Evolutionary conservation across 768 basidiomycete species (phyloP), one percentile per base, ranked within the genome.

Genomic region (Chiua virens): DNA sequence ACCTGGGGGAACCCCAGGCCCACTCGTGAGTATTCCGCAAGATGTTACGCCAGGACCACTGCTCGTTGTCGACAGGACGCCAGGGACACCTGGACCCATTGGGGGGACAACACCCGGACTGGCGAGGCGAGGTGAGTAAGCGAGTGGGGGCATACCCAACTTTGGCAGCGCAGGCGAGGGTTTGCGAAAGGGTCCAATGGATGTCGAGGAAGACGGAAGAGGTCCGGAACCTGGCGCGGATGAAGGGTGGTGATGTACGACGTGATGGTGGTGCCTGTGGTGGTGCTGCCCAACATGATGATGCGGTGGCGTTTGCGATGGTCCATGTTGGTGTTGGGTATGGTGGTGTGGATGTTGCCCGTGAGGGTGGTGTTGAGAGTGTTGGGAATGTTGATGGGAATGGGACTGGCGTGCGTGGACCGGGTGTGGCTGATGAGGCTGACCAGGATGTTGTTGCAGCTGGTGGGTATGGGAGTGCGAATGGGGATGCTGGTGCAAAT

Each of bases 211-310:
- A 18, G 60, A 32, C 5, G 60, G 40, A 28, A 45, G 50, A 15
- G 57, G 49, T 5, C 66, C 56, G 22, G 67, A 54, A 67, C 67
- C 18, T 71, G 72, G 36, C 6, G 28, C 59, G 23, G 51, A 51
- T 9, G 75, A 70, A 56, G 82, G 81, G 45, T 81, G 79, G 45
- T 83, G 77, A 45, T 81, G 79, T 22, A 75, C 48, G 43, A 75
- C 66, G 40, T 75, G 73, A 51, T 73, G 71, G 47, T 75, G 74
- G 13, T 62, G 61, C 40, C 61, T 61, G 25, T 62, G 73, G 50
- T 81, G 79, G 50, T 84, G 81, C 45, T 79, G 79, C n/a, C 70
- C 56, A 32, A 73, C 67, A 49, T 75, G 73, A 52, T 73, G 70
- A 34, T 75, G 74, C 73, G 80, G 52, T 79, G 56, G 56, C 41